Conservation (phyloP, 2,329 filamentous ascomycete genomes). For the Clarireedia homoeocarpa region DNA sequence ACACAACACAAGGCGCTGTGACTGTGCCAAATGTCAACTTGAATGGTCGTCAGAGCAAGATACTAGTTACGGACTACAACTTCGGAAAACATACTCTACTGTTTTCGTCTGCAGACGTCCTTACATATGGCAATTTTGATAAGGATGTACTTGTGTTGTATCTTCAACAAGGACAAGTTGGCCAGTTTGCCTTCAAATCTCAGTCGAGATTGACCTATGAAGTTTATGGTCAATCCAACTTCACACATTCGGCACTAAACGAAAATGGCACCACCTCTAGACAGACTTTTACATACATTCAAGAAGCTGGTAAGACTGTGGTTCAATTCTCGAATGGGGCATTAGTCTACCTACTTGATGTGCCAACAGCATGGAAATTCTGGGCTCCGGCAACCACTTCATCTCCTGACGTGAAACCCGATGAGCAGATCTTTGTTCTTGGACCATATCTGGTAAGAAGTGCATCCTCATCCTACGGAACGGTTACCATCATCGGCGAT, state of each 20-base stretch:
- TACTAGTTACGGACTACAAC: slow-evolving; percentile 45
- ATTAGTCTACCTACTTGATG: slow-evolving; percentile 44
- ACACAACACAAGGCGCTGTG: slow-evolving; percentile 38
- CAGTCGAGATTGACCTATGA: slow-evolving; percentile 32
- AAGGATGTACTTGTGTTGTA: slow-evolving; percentile 41
- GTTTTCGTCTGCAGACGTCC: slow-evolving; percentile 43
- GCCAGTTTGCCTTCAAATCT: slow-evolving; percentile 41
- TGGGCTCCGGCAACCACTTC: slow-evolving; percentile 43
- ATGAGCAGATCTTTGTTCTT: slow-evolving; percentile 39
- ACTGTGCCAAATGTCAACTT: slow-evolving; percentile 40
- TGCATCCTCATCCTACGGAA: slow-evolving; percentile 30
- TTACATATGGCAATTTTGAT: slow-evolving; percentile 40
- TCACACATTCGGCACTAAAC: slow-evolving; percentile 28
- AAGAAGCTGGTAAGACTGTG: slow-evolving; percentile 38
- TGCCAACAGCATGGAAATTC: slow-evolving; percentile 46
- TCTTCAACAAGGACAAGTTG: slow-evolving; percentile 39
- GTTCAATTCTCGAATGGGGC: slow-evolving; percentile 40
- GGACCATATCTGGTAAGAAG: slow-evolving; percentile 39
- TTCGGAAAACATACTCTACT: slow-evolving; percentile 40
- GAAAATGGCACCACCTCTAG: slow-evolving; percentile 22
- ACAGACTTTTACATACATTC: slow-evolving; percentile 38
- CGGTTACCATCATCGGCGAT: slow-evolving; percentile 34
- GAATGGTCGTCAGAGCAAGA: slow-evolving; percentile 45
- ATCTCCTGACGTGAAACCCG: slow-evolving; percentile 37
- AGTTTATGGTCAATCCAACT: slow-evolving; percentile 33